Evolutionary conservation across 2,329 filamentous ascomycete genomes (phyloP), one percentile per base, ranked within the genome.

Genomic region (Fusarium sp.): DNA sequence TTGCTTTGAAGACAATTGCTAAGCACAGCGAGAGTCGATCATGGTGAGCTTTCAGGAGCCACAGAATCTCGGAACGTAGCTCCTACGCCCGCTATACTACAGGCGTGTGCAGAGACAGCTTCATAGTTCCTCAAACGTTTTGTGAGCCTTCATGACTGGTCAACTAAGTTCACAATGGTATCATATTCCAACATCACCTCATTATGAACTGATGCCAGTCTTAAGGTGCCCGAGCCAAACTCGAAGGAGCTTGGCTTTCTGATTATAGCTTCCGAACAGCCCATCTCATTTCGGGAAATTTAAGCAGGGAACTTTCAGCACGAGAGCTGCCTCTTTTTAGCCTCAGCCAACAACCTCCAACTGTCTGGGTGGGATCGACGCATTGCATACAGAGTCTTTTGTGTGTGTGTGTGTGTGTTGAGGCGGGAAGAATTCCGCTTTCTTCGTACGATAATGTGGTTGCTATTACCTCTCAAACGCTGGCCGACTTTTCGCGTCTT

Each of bases 181-280:
- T 42, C 22, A 18, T 7, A 48, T 30, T 51, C 36, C 15, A 22
- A 14, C 22, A 50, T 44, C 53, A 36, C 26, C 28, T 38, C 35
- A 50, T 57, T n/a, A 41, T 36, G 58, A 60, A 50, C 62, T 56
- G 63, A 75, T 62, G 30, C 61, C 63, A 41, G 70, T 54, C 44
- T 44, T 31, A 28, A 45, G 22, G 41, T 69, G 53, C 41, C 47
- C 41, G 26, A 20, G n/a, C 51, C 60, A 55, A 47, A 14, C 45
- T 69, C 15, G 16, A 50, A 38, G 28, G 54, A 55, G 68, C 38
- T 38, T 61, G 57, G 47, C 57, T 38, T 44, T 36, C 20, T 59
- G 39, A 16, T 41, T 31, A 10, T 38, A 28, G 39, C 31, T 62
- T 56, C 45, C 26, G 39, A 36, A 61, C 55, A 56, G 33, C 24